Percentiles rank a stretch among this genome's conserved stretches.
Conservation (phyloP, 345 rosid species). For the Hibiscus mutabilis region DNA sequence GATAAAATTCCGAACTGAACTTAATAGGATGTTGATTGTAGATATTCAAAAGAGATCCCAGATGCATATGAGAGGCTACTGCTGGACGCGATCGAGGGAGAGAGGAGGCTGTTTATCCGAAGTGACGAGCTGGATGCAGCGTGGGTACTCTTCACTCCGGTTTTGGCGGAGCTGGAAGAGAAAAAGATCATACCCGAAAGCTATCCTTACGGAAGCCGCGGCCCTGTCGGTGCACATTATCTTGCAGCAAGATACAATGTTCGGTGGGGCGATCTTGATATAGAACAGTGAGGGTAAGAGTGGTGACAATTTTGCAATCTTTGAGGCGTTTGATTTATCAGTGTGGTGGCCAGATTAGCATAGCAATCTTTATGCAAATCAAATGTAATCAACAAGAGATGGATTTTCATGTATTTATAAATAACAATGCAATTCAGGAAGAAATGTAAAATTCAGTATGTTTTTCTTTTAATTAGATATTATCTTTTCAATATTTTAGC, state of each 20-base stretch:
- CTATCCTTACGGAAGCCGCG: slow-evolving; percentile 98
- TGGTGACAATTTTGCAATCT: not conserved
- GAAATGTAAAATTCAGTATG: too few relatives aligned
- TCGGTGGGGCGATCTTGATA: slow-evolving; percentile 77
- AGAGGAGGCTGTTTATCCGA: slow-evolving; percentile 89
- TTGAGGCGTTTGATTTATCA: not conserved
- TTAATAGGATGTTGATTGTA: slow-evolving; percentile 14
- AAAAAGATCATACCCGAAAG: slow-evolving; percentile 74
- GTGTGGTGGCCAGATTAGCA: not conserved
- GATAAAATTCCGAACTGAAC: not conserved
- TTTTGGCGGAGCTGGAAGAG: slow-evolving; percentile 76
- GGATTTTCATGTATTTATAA: too few relatives aligned
- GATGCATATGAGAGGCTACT: slow-evolving; percentile 97
- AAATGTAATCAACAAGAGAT: not conserved
- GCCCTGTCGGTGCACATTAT: slow-evolving; percentile 98
- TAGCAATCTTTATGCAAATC: not conserved
- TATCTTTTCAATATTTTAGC: too few relatives aligned
- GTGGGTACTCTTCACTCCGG: slow-evolving; percentile 81
- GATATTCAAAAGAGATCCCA: slow-evolving; percentile 95
- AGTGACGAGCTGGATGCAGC: slow-evolving; percentile 97
- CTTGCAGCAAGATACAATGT: slow-evolving; percentile 91
- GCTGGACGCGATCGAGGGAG: slow-evolving; percentile 92
- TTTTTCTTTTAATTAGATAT: too few relatives aligned
- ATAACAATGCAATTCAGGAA: too few relatives aligned
- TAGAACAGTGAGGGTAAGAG: slow-evolving; percentile 36